These are phyloP conservation scores for Aureobasidium sp. DNA, from an alignment of 2,329 filamentous ascomycete species.

Conservation along the genomic window DNA sequence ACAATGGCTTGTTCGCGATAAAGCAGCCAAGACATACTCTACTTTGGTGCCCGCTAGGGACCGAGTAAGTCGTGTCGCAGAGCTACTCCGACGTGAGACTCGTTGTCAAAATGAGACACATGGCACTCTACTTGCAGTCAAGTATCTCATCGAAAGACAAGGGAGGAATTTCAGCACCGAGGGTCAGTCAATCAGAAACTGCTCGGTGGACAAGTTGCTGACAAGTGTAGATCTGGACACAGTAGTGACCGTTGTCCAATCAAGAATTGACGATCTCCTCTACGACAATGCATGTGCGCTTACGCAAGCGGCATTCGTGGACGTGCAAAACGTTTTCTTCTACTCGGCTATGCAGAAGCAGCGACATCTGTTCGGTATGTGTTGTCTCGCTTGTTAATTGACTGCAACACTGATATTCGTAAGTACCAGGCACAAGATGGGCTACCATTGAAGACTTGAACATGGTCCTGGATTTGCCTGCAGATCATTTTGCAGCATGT, in stretches of 20 bases:
- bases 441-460: conserved; percentile 2
- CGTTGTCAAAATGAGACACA: conserved; percentile 27
- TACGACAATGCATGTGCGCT: conserved; percentile 26
- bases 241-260: neutral
- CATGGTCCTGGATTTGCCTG: neutral
- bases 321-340: conserved; percentile 22
- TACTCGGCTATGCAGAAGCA: conserved; percentile 5
- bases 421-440: conserved; percentile 5
- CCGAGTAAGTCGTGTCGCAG: conserved; percentile 7
- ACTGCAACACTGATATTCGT: neutral
- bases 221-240: neutral
- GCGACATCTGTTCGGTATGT: neutral
- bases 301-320: conserved; percentile 31
- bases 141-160: conserved; percentile 20
- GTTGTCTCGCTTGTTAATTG: too few relatives aligned
- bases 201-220: neutral
- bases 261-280: conserved; percentile 17
- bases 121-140: conserved; percentile 27
- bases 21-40: conserved; percentile 64
- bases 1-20: conserved; percentile 76
- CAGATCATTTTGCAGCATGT: conserved; percentile 9
- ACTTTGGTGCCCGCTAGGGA: conserved; percentile 24
- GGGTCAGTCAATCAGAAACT: neutral
- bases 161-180: neutral
- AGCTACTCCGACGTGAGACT: conserved; percentile 1